Conservation (phyloP, 345 rosid species). For the Arabidopsis thaliana region TAIR10.1 NC_003074.8:16834001-16834500, state of each 20-base stretch:
- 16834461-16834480: conserved; percentile 98
- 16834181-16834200: conserved; percentile 34
- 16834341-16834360: conserved; percentile 46
- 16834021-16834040: conserved; percentile 95
- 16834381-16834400: conserved; percentile 86
- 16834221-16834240: conserved; percentile 36
- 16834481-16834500: conserved; percentile 73
- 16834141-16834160: conserved; percentile 23
- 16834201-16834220: conserved; percentile 31
- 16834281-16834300: neutral
- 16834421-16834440: conserved; percentile 74
- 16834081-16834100: conserved; percentile 97
- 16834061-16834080: conserved; percentile 95
- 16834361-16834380: conserved; percentile 73
- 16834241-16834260: conserved; percentile 7
- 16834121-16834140: conserved; percentile 35
- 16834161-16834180: conserved; percentile 29
- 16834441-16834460: conserved; percentile 77
- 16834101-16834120: conserved; percentile 56
- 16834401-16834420: conserved; percentile 98
- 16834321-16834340: conserved; percentile 36
- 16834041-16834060: conserved; percentile 98
- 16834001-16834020: conserved; percentile 62
- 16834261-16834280: neutral
- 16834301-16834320: conserved; percentile 5